Evolutionary conservation across 148 eudicot species (phyloP).

Genomic region (Tetragonia tetragonoides): DNA sequence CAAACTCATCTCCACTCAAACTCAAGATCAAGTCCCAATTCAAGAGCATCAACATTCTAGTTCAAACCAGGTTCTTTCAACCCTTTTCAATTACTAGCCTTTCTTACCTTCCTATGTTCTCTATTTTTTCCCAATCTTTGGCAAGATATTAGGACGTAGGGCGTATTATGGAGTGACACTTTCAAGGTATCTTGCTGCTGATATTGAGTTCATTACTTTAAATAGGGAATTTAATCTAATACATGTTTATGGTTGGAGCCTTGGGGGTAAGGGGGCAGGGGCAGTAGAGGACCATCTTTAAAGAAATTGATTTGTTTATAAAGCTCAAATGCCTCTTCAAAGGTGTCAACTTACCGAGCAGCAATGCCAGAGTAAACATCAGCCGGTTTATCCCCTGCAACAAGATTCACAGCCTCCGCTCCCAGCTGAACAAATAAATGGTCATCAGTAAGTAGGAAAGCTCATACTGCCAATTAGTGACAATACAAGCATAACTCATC

Average conservation of each 20-base stretch:
- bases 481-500: neutral
- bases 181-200: no score
- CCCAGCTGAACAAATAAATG: slow-evolving; percentile 54
- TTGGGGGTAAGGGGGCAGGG: neutral
- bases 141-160: no score
- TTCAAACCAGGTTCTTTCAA: no score
- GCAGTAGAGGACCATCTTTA: neutral
- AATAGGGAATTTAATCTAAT: no score
- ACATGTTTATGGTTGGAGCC: neutral
- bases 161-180: no score
- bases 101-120: neutral
- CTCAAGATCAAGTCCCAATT: no score
- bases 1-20: no score
- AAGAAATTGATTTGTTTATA: neutral
- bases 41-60: no score
- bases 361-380: slow-evolving; percentile 98
- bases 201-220: no score
- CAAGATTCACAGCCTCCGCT: slow-evolving; percentile 96
- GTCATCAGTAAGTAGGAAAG: neutral
- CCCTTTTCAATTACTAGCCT: no score
- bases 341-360: slow-evolving; percentile 51
- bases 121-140: neutral
- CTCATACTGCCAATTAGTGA: neutral
- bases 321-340: neutral
- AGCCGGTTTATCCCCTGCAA: slow-evolving; percentile 89